Base-by-base conservation (phyloP, 2,329 filamentous ascomycete species). In the Sphaerulina musiva region DNA sequence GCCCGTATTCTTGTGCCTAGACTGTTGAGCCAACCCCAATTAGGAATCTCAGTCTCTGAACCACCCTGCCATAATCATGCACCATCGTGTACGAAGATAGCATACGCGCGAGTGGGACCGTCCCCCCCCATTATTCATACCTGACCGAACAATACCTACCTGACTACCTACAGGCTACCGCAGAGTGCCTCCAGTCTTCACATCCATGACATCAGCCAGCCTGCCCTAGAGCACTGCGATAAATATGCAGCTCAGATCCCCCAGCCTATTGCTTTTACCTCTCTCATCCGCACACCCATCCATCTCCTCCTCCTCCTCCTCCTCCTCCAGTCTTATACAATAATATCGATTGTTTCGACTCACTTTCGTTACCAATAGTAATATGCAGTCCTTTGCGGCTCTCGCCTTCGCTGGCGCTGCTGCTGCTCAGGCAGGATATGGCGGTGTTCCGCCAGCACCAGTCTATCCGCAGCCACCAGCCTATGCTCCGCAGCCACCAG, bases 171-270 rank as follows among this genome's bases (percentile, higher is more conserved):
- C 14, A 17, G 14, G 14, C 14, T 17, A 17, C 14, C 14, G 14
- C 14, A 17, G 14, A 17, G 14, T 17, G 14, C 14, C 14, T 17
- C 14, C 14, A 48, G 34, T 17, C 32, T 39, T 48, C 44, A 8
- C 53, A 47, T 32, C 53, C 48, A 55, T 55, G 53, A 52, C 53
- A 55, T 55, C 44, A 52, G 46, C 32, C 44, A 36, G 14, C 48
- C 32, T 32, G n/a, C 20, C 34, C 26, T 6, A 26, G 31, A 43
- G 41, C 42, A 38, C 43, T 46, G 53, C 43, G 53, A 52, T 55
- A 55, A 52, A 55, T 55, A 55, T 44, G 23, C 40, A 47, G 34
- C 31, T 34, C 44, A 39, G 39, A 44, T 20, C 48, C 47, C 48
- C 26, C 44, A 41, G 34, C 34, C 38, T 14, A 12, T 11, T 6